A percentile compares a stretch with the other conserved stretches of the same genome.
Conservation (phyloP, 805 yeast genomes). For the Candida montana region DNA sequence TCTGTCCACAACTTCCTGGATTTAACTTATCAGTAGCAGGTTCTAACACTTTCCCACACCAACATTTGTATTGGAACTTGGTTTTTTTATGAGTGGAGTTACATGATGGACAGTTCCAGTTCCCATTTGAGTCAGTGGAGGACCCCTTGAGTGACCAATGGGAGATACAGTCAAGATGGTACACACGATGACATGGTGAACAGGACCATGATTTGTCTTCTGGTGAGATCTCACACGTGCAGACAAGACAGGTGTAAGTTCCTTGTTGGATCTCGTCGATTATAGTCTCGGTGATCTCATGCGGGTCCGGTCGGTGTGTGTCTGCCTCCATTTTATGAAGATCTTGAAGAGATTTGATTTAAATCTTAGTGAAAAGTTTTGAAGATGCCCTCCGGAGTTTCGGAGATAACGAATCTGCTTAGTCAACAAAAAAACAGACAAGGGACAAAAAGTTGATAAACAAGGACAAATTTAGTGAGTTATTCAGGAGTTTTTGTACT, state of each 20-base stretch:
- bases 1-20: constrained; percentile 88
- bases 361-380: not conserved
- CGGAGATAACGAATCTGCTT: no score
- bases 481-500: no score
- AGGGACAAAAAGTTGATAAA: no score
- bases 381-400: not conserved
- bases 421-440: no score
- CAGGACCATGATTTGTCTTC: constrained; percentile 76
- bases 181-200: constrained; percentile 68
- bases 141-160: constrained; percentile 84
- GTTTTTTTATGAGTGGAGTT: constrained; percentile 42
- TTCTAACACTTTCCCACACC: constrained; percentile 80
- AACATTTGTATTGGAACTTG: constrained; percentile 63
- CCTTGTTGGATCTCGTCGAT: constrained; percentile 57
- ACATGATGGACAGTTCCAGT: constrained; percentile 88
- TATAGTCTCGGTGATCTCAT: constrained; percentile 31
- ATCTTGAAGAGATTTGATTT: not conserved
- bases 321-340: constrained; percentile 1
- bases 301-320: not conserved
- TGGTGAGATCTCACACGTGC: constrained; percentile 75
- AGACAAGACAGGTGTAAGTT: constrained; percentile 78
- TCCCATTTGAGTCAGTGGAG: constrained; percentile 49
- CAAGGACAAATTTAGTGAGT: no score
- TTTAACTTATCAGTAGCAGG: constrained; percentile 53
- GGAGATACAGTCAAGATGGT: constrained; percentile 76